Evolutionary conservation across 345 rosid species (phyloP).

Genomic region (Bruguiera gymnorhiza): DNA sequence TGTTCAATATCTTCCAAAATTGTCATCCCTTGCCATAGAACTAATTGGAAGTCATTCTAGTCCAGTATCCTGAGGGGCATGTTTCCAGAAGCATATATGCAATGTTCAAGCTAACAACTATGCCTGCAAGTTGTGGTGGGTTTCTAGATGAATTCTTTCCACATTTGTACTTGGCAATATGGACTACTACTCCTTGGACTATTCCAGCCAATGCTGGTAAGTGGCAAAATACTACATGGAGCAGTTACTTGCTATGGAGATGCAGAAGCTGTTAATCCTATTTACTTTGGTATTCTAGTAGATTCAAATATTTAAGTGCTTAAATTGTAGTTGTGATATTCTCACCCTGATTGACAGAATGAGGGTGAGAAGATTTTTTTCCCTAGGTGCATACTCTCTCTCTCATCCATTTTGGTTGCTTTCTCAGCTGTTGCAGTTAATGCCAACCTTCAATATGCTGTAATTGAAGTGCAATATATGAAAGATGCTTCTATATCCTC

Average conservation of each 20-base stretch:
- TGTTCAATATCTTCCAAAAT: constrained; percentile 9
- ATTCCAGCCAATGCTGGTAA: constrained; percentile 94
- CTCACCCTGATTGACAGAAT: background rate
- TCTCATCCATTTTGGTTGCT: constrained; percentile 11
- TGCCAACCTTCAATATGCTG: constrained; percentile 82
- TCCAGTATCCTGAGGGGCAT: constrained; percentile 97
- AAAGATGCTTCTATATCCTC: constrained; percentile 42
- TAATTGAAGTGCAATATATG: constrained; percentile 52
- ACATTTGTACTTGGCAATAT: constrained; percentile 70
- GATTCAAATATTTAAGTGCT: constrained; percentile 4
- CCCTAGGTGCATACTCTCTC: background rate
- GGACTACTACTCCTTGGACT: constrained; percentile 99
- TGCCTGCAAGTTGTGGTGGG: constrained; percentile 34
- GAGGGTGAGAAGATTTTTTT: background rate
- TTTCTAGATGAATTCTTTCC: constrained; percentile 65
- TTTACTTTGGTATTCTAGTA: background rate
- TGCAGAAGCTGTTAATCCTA: constrained; percentile 2
- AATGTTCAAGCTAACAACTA: constrained; percentile 53
- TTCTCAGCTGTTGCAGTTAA: constrained; percentile 90
- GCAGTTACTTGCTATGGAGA: background rate
- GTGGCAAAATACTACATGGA: constrained; percentile 10
- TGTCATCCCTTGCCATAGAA: constrained; percentile 1
- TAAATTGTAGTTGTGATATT: background rate
- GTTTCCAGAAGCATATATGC: constrained; percentile 90
- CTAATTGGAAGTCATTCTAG: constrained; percentile 6